These are phyloP conservation scores for Cicer bijugum DNA, from an alignment of 306 rosid genomes.

Conservation along the genomic window DNA sequence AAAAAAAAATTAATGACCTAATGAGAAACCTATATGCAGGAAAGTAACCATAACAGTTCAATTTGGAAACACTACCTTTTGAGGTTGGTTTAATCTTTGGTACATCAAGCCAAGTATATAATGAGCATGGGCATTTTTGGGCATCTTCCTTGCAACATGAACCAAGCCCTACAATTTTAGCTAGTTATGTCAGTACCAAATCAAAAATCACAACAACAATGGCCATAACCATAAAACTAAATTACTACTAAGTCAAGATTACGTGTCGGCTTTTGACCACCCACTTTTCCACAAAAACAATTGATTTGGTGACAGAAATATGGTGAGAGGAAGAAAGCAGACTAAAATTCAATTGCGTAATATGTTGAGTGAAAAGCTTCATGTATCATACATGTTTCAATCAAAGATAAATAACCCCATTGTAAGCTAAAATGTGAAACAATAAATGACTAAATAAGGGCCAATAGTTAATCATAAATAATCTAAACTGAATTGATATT, in stretches of 20 bases:
- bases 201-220: conserved; percentile 17
- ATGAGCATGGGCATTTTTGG: conserved; percentile 98
- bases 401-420: not conserved
- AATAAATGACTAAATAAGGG: not conserved
- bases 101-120: conserved; percentile 94
- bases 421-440: conserved; percentile 4
- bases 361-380: not conserved
- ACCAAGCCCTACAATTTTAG: conserved; percentile 79
- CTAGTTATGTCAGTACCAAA: conserved; percentile 28
- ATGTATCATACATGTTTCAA: not conserved
- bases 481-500: not conserved
- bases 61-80: conserved; percentile 62
- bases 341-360: not conserved
- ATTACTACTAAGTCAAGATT: conserved; percentile 20
- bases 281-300: conserved; percentile 18
- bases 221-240: conserved; percentile 1
- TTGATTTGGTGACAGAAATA: not conserved
- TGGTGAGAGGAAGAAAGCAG: conserved; percentile 1
- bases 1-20: conserved; percentile 20
- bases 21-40: conserved; percentile 17
- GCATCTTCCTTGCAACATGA: conserved; percentile 95
- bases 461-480: not conserved
- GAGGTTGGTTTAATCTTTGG: conserved; percentile 91
- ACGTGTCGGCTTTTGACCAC: conserved; percentile 14
- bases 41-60: conserved; percentile 28